Evolutionary conservation across 2,329 filamentous ascomycete genomes (phyloP).

Genomic region (Penicillium sp.): DNA sequence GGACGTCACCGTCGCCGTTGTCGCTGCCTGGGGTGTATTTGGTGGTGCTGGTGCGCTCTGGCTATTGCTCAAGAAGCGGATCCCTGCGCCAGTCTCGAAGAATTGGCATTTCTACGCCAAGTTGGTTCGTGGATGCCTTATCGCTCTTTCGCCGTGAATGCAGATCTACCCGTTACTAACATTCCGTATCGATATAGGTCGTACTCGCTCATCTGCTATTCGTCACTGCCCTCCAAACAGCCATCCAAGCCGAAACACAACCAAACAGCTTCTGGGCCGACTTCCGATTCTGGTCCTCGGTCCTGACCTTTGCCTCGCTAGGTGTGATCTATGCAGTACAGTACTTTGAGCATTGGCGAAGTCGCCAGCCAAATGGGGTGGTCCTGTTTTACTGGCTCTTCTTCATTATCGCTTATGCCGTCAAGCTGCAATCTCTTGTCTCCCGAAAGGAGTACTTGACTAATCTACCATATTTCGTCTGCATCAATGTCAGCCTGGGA

Average conservation of each 20-base stretch:
- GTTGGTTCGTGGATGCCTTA: slow-evolving; percentile 60
- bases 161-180: neutral
- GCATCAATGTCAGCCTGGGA: slow-evolving; percentile 71
- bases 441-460: slow-evolving; percentile 70
- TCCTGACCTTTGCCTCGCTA: slow-evolving; percentile 70
- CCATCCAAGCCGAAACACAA: slow-evolving; percentile 71
- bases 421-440: slow-evolving; percentile 85
- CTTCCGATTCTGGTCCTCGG: slow-evolving; percentile 81
- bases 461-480: slow-evolving; percentile 72
- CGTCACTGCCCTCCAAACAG: slow-evolving; percentile 70
- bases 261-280: slow-evolving; percentile 72
- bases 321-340: slow-evolving; percentile 75
- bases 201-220: slow-evolving; percentile 68
- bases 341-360: slow-evolving; percentile 81
- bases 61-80: slow-evolving; percentile 72
- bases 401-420: slow-evolving; percentile 71
- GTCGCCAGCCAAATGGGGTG: slow-evolving; percentile 81
- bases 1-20: slow-evolving; percentile 79
- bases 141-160: neutral
- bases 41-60: slow-evolving; percentile 75
- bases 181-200: slow-evolving; percentile 40
- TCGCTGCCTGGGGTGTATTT: slow-evolving; percentile 77
- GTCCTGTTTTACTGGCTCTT: slow-evolving; percentile 92
- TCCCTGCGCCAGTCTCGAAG: slow-evolving; percentile 67
- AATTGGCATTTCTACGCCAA: slow-evolving; percentile 94